Percentiles rank a stretch among this genome's conserved stretches.
These are phyloP conservation scores for Solanum pennellii DNA, from an alignment of 257 asterid species.

Conservation along the genomic window DNA sequence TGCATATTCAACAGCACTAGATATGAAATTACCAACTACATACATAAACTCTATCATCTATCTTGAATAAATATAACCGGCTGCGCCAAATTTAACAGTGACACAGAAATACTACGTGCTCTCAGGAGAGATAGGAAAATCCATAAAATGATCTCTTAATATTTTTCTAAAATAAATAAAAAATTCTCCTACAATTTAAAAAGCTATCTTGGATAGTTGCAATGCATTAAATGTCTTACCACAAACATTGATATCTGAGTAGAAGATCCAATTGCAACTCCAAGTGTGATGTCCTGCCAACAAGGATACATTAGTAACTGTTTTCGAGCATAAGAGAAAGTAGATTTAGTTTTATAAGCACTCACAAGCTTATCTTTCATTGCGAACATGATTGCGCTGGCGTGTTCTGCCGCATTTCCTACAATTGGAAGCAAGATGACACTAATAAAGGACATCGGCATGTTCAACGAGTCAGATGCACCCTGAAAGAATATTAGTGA, in stretches of 20 bases:
- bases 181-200: not conserved
- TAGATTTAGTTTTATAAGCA: not conserved
- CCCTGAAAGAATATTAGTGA: constrained; percentile 41
- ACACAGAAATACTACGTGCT: not conserved
- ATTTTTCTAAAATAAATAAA: too few species aligned
- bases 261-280: constrained; percentile 98
- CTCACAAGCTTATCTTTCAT: constrained; percentile 76
- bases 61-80: not conserved
- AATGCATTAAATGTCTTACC: constrained; percentile 31
- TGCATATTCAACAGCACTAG: constrained; percentile 26
- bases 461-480: constrained; percentile 74
- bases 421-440: constrained; percentile 91
- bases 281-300: constrained; percentile 47
- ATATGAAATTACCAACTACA: not conserved
- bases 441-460: constrained; percentile 86
- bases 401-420: constrained; percentile 97
- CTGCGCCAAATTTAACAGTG: not conserved
- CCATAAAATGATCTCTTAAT: not conserved
- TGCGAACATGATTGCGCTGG: constrained; percentile 98
- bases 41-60: not conserved
- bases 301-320: not conserved
- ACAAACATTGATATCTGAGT: constrained; percentile 98
- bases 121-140: not conserved
- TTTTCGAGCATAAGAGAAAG: not conserved
- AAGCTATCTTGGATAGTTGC: not conserved